These are phyloP conservation scores for Cardiospermum halicacabum DNA, from an alignment of 345 rosid genomes.

Conservation along the genomic window DNA sequence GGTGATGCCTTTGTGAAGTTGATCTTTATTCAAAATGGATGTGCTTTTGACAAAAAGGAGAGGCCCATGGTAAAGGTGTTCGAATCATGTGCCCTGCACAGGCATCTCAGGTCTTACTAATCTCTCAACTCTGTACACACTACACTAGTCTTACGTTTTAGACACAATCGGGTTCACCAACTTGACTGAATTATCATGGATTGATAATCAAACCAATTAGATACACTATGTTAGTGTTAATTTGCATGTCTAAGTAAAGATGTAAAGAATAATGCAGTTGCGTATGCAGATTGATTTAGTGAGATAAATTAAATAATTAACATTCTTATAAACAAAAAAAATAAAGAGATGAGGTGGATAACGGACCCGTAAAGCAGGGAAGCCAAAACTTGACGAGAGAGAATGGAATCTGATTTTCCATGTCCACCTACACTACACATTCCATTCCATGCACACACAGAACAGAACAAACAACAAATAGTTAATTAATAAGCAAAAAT, in stretches of 20 bases:
- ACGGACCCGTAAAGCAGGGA: conserved; percentile 25
- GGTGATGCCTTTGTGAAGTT: conserved; percentile 6
- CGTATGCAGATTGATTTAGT: background rate
- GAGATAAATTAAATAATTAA: background rate
- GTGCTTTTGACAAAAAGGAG: conserved; percentile 17
- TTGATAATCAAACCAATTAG: no score
- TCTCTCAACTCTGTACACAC: no score
- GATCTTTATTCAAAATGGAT: conserved; percentile 16
- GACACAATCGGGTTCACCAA: no score
- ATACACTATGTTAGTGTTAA: no score
- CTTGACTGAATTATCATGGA: no score
- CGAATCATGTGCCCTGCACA: conserved; percentile 10
- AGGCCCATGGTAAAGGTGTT: background rate
- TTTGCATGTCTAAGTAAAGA: no score
- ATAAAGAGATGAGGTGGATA: conserved; percentile 8
- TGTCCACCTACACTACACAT: conserved; percentile 6
- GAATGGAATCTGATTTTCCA: conserved; percentile 57
- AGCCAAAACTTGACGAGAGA: conserved; percentile 40
- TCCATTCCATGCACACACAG: conserved; percentile 4
- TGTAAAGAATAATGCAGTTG: conserved; percentile 9
- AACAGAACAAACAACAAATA: conserved; percentile 11
- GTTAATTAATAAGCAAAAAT: background rate
- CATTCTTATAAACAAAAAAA: background rate
- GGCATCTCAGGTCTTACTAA: background rate
- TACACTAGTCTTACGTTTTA: no score